Conservation (phyloP, 371 early-diverging fungal species). For the Apophysomyces ossiformis region DNA sequence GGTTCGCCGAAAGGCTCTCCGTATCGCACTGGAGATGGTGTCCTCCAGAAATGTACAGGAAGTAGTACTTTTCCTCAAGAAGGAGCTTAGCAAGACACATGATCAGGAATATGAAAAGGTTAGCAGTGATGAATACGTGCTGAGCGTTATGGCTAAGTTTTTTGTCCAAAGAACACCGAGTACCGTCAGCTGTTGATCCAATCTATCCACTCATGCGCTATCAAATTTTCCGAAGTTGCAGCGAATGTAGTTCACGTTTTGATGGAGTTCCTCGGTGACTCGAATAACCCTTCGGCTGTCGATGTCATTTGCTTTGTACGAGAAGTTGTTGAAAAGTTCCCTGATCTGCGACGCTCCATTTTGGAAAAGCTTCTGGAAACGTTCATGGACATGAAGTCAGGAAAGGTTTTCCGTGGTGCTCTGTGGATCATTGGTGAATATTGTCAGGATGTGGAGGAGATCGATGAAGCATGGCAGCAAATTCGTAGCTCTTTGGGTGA, state of each 20-base stretch:
- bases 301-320: slow-evolving; percentile 96
- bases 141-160: neutral
- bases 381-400: slow-evolving; percentile 90
- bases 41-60: slow-evolving; percentile 91
- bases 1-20: slow-evolving; percentile 90
- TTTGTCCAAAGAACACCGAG: slow-evolving; percentile 72
- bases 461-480: slow-evolving; percentile 83
- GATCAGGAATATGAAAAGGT: slow-evolving; percentile 91
- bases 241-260: slow-evolving; percentile 92
- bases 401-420: slow-evolving; percentile 95
- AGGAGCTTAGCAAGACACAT: slow-evolving; percentile 90
- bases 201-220: slow-evolving; percentile 95
- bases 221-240: slow-evolving; percentile 94
- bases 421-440: slow-evolving; percentile 98
- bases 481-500: slow-evolving; percentile 88
- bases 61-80: slow-evolving; percentile 90
- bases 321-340: slow-evolving; percentile 96
- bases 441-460: slow-evolving; percentile 71
- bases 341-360: slow-evolving; percentile 80
- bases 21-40: slow-evolving; percentile 88
- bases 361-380: slow-evolving; percentile 78
- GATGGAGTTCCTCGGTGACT: slow-evolving; percentile 92
- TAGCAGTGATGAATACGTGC: neutral
- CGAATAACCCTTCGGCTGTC: slow-evolving; percentile 89
- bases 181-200: slow-evolving; percentile 94